Evolutionary conservation across 352 stramenopile genomes (phyloP), one percentile per base, ranked within the genome.

Genomic region (Pythium rhizo-oryzae): DNA sequence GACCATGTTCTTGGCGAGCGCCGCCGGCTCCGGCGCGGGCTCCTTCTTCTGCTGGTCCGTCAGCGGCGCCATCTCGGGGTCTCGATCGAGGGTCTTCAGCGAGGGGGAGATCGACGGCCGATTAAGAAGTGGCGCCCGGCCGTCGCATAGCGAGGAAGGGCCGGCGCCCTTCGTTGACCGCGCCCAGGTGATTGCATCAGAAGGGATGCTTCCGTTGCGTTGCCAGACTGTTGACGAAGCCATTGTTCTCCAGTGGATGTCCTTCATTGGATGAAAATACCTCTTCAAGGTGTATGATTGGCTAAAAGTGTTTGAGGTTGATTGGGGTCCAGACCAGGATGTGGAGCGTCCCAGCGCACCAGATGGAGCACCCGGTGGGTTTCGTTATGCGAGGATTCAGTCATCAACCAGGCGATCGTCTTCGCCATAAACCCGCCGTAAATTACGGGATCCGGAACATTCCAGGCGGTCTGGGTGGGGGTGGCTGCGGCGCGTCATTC

Each of bases 361-460:
- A 54, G 35, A 23, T 67, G 50, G 49, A 8, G 23, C 30, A 16
- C 49, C 44, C 21, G 54, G 41, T 53, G 49, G 50, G 24, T 19
- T 19, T 19, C 2, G 18, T 47, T 12, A 47, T 47, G 41, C 54
- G 25, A 41, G 6, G 28, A 16, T 43, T 58, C 52, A 58, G 54
- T 35, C n/a, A 37, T 50, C 16, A 35, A 28, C 25, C 52, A 58
- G 18, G 54, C 23, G 55, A 62, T 25, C 35, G 35, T 28, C 55
- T 53, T 46, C 28, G 47, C 28, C 16, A 44, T 62, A 62, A 52
- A 43, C 61, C 65, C 28, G 47, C 28, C 16, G 58, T 62, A 62
- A 52, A 43, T 65, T 70, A 70, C 44, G 12, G 12, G 1, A 0
- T 61, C 4, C 55, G 35, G 64, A 70, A 70, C 64, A 70, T 70